Evolutionary conservation across 352 stramenopile species (phyloP).

Genomic region (Plasmopara muralis): DNA sequence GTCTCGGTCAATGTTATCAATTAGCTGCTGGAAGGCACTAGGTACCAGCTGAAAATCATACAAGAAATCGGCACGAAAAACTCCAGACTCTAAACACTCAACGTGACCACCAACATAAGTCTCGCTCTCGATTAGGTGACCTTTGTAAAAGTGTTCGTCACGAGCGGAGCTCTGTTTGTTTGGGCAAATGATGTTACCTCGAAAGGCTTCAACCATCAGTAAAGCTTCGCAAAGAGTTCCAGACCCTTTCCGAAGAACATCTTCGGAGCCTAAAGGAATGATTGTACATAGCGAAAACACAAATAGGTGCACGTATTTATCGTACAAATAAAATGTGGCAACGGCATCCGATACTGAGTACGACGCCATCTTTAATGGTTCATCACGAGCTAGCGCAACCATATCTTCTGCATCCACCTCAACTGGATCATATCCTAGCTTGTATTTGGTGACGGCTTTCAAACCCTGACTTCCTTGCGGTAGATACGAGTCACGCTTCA

Average conservation of each 20-base stretch:
- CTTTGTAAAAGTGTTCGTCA: slow-evolving; percentile 82
- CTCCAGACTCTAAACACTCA: slow-evolving; percentile 96
- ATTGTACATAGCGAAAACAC: slow-evolving; percentile 99
- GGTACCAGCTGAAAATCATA: slow-evolving; percentile 96
- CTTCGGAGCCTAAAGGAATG: slow-evolving; percentile 96
- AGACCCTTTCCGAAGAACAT: slow-evolving; percentile 95
- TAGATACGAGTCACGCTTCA: slow-evolving; percentile 99
- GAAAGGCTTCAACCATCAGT: slow-evolving; percentile 97
- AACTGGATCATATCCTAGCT: slow-evolving; percentile 98
- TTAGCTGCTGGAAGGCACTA: slow-evolving; percentile 91
- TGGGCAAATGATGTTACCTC: slow-evolving; percentile 95
- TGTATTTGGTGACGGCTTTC: slow-evolving; percentile 99
- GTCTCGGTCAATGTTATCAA: slow-evolving; percentile 96
- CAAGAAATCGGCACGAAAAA: slow-evolving; percentile 97
- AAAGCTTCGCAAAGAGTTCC: slow-evolving; percentile 98
- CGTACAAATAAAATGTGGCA: slow-evolving; percentile 99
- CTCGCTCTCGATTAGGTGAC: slow-evolving; percentile 95
- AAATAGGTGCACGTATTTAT: slow-evolving; percentile 99
- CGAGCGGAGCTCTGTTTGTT: slow-evolving; percentile 94
- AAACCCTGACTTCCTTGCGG: slow-evolving; percentile 97
- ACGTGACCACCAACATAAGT: slow-evolving; percentile 99
- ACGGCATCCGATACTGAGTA: slow-evolving; percentile 99
- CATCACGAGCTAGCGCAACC: slow-evolving; percentile 91
- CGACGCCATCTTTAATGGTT: slow-evolving; percentile 96
- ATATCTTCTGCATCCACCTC: slow-evolving; percentile 99